Conservation (phyloP, 1,139 yeast species). For the Scheffersomyces stambukii region DNA sequence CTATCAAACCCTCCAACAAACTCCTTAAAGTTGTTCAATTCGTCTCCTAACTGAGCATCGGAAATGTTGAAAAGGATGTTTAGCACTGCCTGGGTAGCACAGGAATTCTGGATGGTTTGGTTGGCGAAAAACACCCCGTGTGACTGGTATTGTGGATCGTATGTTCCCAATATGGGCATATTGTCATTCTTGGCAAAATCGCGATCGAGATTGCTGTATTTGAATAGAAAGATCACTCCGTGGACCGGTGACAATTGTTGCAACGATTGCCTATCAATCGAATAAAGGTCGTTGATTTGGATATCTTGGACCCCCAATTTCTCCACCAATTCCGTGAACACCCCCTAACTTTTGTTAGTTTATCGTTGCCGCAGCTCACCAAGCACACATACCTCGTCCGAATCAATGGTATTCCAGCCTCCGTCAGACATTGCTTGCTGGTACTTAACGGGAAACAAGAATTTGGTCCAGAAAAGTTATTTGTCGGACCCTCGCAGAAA, state of each 20-base stretch:
- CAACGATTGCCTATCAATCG: slow-evolving; percentile 49
- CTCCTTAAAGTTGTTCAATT: slow-evolving; percentile 43
- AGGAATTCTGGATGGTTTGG: slow-evolving; percentile 67
- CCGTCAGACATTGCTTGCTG: slow-evolving; percentile 9
- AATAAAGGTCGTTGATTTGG: slow-evolving; percentile 58
- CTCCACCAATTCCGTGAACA: slow-evolving; percentile 62
- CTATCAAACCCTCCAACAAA: slow-evolving; percentile 57
- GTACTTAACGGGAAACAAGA: too few species aligned
- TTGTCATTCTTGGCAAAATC: slow-evolving; percentile 22
- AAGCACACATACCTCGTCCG: slow-evolving; percentile 51
- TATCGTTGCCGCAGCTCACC: neutral
- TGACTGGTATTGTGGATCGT: slow-evolving; percentile 34
- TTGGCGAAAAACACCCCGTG: slow-evolving; percentile 55
- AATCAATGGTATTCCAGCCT: slow-evolving; percentile 70
- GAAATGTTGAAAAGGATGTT: slow-evolving; percentile 46
- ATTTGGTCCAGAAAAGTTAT: too few species aligned
- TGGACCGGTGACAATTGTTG: slow-evolving; percentile 40
- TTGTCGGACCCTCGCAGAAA: too few species aligned
- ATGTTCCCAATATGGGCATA: slow-evolving; percentile 42
- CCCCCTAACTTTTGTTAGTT: slow-evolving; percentile 41
- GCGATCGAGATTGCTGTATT: slow-evolving; percentile 45
- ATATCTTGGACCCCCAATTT: slow-evolving; percentile 52
- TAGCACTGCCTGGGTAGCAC: slow-evolving; percentile 77
- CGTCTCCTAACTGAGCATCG: slow-evolving; percentile 46
- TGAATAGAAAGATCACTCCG: slow-evolving; percentile 64